phyloP scores from a whole-genome alignment of 768 basidiomycete genomes.

The Filobasidium wieringae region DNA sequence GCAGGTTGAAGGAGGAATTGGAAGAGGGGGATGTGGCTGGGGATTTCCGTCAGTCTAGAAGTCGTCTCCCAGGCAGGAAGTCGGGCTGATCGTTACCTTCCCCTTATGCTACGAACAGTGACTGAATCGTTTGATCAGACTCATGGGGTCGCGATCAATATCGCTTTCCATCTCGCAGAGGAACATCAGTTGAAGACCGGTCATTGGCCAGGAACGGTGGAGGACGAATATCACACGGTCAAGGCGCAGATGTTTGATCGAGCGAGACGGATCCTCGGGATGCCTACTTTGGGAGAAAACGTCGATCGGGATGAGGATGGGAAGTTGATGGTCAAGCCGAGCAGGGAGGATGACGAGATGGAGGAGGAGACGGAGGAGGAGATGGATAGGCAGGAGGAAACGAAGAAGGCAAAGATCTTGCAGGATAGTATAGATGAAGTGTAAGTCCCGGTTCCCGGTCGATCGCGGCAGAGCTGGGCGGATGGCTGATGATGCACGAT shows the following conservation, averaged over 20 bases:
- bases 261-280: not conserved
- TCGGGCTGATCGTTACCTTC: not conserved
- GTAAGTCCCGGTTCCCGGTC: not conserved
- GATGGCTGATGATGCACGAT: not conserved
- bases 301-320: not conserved
- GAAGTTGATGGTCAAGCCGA: not conserved
- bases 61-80: not conserved
- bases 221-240: not conserved
- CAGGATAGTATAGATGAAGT: not conserved
- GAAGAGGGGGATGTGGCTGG: conserved; percentile 4
- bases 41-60: not conserved
- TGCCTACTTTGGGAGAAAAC: not conserved
- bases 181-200: not conserved
- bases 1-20: conserved; percentile 28
- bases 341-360: not conserved
- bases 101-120: not conserved
- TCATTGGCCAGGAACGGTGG: not conserved
- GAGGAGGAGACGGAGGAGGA: conserved; percentile 1
- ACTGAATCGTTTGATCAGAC: not conserved
- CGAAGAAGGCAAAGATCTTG: not conserved
- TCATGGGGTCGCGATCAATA: not conserved
- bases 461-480: not conserved
- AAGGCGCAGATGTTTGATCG: not conserved
- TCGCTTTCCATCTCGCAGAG: not conserved
- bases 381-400: not conserved